These are phyloP conservation scores for Pichia sp. DNA, from an alignment of 1,139 yeast genomes.

Conservation along the genomic window DNA sequence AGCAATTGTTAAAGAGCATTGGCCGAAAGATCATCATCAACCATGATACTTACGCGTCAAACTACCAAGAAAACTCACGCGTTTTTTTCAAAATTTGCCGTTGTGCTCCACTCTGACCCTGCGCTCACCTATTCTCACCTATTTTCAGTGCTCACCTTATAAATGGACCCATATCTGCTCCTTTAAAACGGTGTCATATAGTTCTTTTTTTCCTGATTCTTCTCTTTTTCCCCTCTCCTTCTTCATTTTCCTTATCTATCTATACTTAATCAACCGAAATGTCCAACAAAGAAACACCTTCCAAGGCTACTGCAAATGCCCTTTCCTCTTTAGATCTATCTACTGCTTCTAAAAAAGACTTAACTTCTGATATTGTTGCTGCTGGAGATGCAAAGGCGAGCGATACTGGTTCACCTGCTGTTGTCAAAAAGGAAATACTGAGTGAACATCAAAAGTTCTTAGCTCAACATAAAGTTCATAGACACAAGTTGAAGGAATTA, in stretches of 20 bases:
- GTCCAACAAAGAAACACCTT: conserved; percentile 39
- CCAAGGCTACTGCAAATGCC: conserved; percentile 38
- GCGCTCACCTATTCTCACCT: too few species aligned
- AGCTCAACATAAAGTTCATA: conserved; percentile 55
- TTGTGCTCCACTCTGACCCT: too few species aligned
- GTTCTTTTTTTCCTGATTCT: not conserved
- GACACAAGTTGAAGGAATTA: conserved; percentile 61
- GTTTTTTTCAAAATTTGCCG: not conserved
- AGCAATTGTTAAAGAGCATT: too few species aligned
- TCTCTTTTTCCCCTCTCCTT: not conserved
- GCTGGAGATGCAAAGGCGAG: conserved; percentile 28
- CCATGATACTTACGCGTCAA: not conserved
- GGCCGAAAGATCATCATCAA: too few species aligned
- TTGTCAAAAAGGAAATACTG: conserved; percentile 10
- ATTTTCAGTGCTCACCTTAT: too few species aligned
- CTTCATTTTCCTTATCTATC: too few species aligned
- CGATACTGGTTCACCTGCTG: conserved; percentile 19
- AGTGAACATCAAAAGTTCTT: conserved; percentile 49
- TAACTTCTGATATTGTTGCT: conserved; percentile 23
- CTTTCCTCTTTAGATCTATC: conserved; percentile 34
- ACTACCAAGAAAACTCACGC: not conserved
- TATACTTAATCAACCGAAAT: too few species aligned
- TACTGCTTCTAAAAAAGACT: conserved; percentile 27
- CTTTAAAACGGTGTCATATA: not conserved
- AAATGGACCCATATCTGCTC: not conserved